These are phyloP conservation scores for Cystobasidium onofrii DNA, from an alignment of 768 basidiomycete genomes.

Conservation along the genomic window DNA sequence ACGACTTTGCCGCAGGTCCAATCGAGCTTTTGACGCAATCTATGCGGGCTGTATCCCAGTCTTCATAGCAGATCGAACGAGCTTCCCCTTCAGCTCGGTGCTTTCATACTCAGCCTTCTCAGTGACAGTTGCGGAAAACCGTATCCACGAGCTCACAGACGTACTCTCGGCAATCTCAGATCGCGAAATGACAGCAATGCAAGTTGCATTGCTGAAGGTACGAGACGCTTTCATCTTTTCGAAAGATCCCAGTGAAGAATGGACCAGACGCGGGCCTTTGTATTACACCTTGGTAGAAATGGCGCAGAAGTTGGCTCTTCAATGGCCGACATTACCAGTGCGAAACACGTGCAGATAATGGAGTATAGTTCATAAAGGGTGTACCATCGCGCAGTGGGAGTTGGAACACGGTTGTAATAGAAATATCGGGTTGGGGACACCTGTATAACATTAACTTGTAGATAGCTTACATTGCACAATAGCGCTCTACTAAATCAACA, in stretches of 20 bases:
- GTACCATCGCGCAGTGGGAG: no score
- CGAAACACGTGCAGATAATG: constrained; percentile 17
- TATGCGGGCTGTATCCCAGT: constrained; percentile 50
- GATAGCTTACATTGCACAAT: no score
- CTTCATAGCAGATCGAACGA: constrained; percentile 47
- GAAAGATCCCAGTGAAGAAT: constrained; percentile 43
- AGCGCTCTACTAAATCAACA: no score
- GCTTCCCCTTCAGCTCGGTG: constrained; percentile 47
- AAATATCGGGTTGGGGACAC: no score
- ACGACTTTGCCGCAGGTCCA: constrained; percentile 44
- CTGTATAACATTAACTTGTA: no score
- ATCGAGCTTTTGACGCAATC: constrained; percentile 47
- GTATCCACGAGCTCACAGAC: constrained; percentile 47
- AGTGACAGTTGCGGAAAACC: constrained; percentile 45
- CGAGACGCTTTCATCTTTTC: constrained; percentile 48
- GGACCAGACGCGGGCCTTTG: constrained; percentile 45
- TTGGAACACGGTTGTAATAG: no score
- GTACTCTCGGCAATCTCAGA: constrained; percentile 45
- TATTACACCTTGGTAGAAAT: constrained; percentile 47
- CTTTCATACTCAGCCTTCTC: constrained; percentile 49
- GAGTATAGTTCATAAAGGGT: no score
- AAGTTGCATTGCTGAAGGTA: constrained; percentile 46
- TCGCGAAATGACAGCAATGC: constrained; percentile 44
- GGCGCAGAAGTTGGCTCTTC: constrained; percentile 44
- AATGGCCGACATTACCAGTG: constrained; percentile 34